A percentile compares a stretch with the other conserved stretches of the same genome.
Conservation (phyloP, 192 early-diverging fungal genomes). For the Jimgerdemannia flammicorona region DNA sequence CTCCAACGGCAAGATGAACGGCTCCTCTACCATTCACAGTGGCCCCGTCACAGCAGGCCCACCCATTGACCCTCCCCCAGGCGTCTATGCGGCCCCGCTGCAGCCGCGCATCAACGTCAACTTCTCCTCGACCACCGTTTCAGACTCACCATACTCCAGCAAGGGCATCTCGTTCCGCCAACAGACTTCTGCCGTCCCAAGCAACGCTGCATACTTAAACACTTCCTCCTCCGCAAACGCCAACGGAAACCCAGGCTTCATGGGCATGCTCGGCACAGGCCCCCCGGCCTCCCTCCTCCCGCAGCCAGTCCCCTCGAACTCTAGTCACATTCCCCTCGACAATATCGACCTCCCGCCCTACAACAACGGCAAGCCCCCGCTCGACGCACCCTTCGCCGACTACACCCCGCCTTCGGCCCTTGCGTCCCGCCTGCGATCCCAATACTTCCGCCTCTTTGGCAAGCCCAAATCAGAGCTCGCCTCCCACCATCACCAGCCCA, state of each 20-base stretch:
- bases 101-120: not conserved
- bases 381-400: not conserved
- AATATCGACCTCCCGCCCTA: not conserved
- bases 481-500: conserved; percentile 7
- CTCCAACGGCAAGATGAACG: not conserved
- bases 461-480: conserved; percentile 16
- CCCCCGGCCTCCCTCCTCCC: not conserved
- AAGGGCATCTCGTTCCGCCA: not conserved
- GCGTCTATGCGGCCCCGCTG: not conserved
- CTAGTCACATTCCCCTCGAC: not conserved
- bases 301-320: not conserved
- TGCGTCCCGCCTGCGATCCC: conserved; percentile 17
- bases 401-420: conserved; percentile 23
- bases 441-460: conserved; percentile 14
- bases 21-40: not conserved
- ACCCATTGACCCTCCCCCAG: too few species aligned
- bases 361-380: not conserved
- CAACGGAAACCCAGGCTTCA: not conserved
- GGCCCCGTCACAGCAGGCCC: not conserved
- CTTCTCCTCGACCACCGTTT: not conserved
- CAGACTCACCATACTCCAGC: not conserved
- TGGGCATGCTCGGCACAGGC: not conserved
- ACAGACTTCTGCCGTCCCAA: not conserved
- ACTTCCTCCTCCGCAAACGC: not conserved
- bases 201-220: not conserved